Base-by-base conservation (phyloP, 495 filamentous ascomycete genomes). In the Aspergillus bridgeri region DNA sequence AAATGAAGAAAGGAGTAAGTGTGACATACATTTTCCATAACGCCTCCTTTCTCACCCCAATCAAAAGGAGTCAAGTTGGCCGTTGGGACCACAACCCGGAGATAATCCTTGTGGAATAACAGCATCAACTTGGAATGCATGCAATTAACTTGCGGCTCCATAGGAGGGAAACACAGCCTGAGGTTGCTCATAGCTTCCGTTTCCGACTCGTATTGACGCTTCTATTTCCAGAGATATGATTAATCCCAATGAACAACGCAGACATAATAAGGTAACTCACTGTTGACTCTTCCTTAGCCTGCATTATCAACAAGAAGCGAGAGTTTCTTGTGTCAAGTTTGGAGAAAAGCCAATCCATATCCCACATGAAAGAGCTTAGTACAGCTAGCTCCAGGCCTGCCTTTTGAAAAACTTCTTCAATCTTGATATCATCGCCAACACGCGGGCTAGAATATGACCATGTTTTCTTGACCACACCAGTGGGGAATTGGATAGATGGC, bases 101-200 rank as follows among this genome's bases (percentile, higher is more conserved):
- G 65, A 64, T 92, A 83, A 0, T 58, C 64, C 0, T 78, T 75
- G 59, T 91, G 86, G 61, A 89, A 91, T 0, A 96, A 78, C 0
- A 96, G 76, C 81, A 91, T 89, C 13, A 96, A 71, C 63, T 96
- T 96, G 5, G 90, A 94, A 64, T 96, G 92, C 92, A 96, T 96
- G 61, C 78, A 84, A 48, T 78, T 81, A 1, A 84, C 70, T 50
- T 85, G 79, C 0, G 82, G 81, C 6, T 80, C 74, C 85, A 90
- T 89, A 48, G 79, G 82, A 6, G 94, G 94, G 57, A 96, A 96
- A 63, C 89, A 92, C 33, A 93, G 80, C 19, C 80, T 78, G 22
- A 92, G 73, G 48, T 79, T 78, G 1, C 70, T 70, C 70, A 87
- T 85, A 6, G 22, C 47, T 58, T 76, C 59, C 54, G 77, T 80